Evolutionary conservation across 352 stramenopile genomes (phyloP).

Genomic region (Globisporangium alternatum): DNA sequence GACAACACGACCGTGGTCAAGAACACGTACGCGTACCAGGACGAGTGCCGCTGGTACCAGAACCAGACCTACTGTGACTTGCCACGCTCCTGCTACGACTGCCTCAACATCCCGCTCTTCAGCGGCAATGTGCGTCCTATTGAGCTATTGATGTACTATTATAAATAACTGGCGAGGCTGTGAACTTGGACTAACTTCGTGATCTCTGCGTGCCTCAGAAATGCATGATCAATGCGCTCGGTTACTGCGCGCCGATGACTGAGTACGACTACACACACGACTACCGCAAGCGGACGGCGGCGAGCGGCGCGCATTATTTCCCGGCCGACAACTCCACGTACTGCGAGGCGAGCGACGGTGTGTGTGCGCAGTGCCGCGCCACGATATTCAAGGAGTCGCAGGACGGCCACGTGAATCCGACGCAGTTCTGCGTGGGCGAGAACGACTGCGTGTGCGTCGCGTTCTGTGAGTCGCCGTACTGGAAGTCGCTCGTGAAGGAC

Average conservation of each 20-base stretch:
- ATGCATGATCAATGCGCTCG: slow-evolving; percentile 52
- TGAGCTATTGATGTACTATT: neutral
- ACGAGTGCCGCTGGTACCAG: slow-evolving; percentile 65
- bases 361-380: slow-evolving; percentile 25
- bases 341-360: slow-evolving; percentile 36
- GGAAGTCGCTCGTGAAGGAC: slow-evolving; percentile 30
- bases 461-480: slow-evolving; percentile 48
- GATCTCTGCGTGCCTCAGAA: slow-evolving; percentile 17
- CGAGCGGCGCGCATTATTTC: slow-evolving; percentile 45
- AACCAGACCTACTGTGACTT: slow-evolving; percentile 53
- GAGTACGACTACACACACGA: slow-evolving; percentile 38
- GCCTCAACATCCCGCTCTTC: slow-evolving; percentile 41
- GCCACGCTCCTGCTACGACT: slow-evolving; percentile 59
- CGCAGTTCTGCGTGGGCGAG: slow-evolving; percentile 40
- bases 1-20: slow-evolving; percentile 15
- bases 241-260: slow-evolving; percentile 49
- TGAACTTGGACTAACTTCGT: neutral
- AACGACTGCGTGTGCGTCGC: slow-evolving; percentile 51
- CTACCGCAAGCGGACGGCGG: slow-evolving; percentile 32
- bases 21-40: slow-evolving; percentile 33
- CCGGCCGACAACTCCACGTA: slow-evolving; percentile 59
- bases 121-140: slow-evolving; percentile 14
- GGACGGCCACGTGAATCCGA: slow-evolving; percentile 23
- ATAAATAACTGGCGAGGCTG: neutral
- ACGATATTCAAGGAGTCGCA: slow-evolving; percentile 28